Evolutionary conservation across 1,139 yeast species (phyloP).

Genomic region (Geotrichum fermentans): DNA sequence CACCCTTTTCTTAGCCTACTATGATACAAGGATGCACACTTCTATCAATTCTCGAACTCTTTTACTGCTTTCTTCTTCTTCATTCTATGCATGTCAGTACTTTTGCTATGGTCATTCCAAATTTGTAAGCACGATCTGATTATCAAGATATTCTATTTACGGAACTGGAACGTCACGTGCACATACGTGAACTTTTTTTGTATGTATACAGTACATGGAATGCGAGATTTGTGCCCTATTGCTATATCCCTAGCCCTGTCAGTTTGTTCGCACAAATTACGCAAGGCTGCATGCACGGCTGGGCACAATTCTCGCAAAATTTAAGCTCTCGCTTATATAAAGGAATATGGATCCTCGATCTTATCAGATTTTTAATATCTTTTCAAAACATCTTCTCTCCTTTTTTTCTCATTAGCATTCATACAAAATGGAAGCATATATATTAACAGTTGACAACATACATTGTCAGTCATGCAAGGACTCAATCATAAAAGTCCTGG

Average conservation of each 20-base stretch:
- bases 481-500: slow-evolving; percentile 12
- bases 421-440: slow-evolving; percentile 15
- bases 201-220: no score
- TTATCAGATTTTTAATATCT: neutral
- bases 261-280: no score
- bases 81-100: no score
- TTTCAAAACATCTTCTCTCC: neutral
- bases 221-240: neutral
- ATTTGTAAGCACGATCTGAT: no score
- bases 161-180: no score
- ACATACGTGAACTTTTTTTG: no score
- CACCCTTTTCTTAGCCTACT: no score
- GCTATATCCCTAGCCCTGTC: neutral
- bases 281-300: neutral
- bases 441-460: slow-evolving; percentile 17
- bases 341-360: neutral
- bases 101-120: no score
- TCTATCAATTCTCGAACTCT: no score
- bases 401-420: neutral
- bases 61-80: no score
- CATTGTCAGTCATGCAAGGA: slow-evolving; percentile 18
- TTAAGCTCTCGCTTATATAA: neutral
- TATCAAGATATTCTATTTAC: no score
- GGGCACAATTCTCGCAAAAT: neutral
- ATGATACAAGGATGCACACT: no score